Conservation (phyloP, 345 rosid species). For the Capsella bursapastoris region DNA sequence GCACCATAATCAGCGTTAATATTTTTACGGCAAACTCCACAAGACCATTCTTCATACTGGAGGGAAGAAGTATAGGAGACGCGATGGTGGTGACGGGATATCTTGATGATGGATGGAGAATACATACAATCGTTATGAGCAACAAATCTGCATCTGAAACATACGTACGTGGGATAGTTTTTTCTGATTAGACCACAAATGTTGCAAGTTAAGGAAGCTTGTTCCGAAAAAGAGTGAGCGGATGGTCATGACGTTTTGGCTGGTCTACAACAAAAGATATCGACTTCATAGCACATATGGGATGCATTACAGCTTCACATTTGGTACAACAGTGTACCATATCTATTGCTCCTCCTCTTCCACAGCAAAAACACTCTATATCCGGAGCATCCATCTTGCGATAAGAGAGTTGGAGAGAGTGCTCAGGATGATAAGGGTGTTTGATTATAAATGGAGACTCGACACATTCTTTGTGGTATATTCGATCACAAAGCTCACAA, state of each 20-base stretch:
- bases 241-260: conserved; percentile 6
- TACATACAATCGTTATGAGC: not conserved
- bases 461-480: not conserved
- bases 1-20: not conserved
- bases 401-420: not conserved
- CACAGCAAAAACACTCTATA: not conserved
- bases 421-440: conserved; percentile 6
- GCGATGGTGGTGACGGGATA: conserved; percentile 17
- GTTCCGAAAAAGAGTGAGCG: not conserved
- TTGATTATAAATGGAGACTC: conserved; percentile 19
- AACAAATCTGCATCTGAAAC: conserved; percentile 12
- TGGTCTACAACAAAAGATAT: not conserved
- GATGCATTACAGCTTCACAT: not conserved
- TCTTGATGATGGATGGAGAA: conserved; percentile 20
- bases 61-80: conserved; percentile 1
- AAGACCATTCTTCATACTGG: not conserved
- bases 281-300: not conserved
- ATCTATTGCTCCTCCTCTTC: rapidly evolving
- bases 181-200: conserved; percentile 5
- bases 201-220: not conserved
- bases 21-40: conserved; percentile 18
- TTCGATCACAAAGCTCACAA: not conserved
- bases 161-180: not conserved
- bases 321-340: not conserved
- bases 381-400: not conserved